phyloP scores from a whole-genome alignment of 257 asterid genomes.

The Rehmannia glutinosa region DNA sequence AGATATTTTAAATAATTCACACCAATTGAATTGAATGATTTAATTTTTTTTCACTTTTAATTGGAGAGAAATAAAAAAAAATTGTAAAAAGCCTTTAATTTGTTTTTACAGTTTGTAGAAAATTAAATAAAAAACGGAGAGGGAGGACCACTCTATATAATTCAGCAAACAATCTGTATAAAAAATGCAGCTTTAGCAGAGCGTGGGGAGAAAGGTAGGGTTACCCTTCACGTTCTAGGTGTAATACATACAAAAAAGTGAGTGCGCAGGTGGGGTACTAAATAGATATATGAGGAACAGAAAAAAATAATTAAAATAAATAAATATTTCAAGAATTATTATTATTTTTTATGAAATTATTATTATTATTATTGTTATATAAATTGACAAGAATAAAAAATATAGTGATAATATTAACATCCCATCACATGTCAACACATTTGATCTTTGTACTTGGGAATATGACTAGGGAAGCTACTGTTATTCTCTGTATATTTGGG shows the following conservation, averaged over 20 bases:
- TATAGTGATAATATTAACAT: constrained; percentile 14
- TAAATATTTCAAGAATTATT: not conserved
- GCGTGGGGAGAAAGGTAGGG: constrained; percentile 53
- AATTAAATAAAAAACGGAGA: not conserved
- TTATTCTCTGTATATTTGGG: constrained; percentile 38
- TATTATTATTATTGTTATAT: not conserved
- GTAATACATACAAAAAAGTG: constrained; percentile 39
- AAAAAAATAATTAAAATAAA: not conserved
- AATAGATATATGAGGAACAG: not conserved
- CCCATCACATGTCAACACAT: constrained; percentile 38
- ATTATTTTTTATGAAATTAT: not conserved
- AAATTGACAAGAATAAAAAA: constrained; percentile 1
- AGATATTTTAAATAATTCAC: constrained; percentile 14
- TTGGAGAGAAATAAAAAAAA: not conserved
- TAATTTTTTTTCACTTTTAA: not conserved
- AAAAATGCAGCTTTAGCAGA: constrained; percentile 55
- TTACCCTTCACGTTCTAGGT: constrained; percentile 43
- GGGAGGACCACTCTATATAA: constrained; percentile 50
- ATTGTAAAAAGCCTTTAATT: not conserved
- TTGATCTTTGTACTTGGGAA: constrained; percentile 33
- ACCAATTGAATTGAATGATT: not conserved
- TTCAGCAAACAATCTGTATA: constrained; percentile 39
- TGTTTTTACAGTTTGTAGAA: not conserved
- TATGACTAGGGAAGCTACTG: constrained; percentile 37
- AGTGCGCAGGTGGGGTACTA: constrained; percentile 40